Percentiles rank a stretch among this genome's conserved stretches.
These are phyloP conservation scores for Cucurbita pepo DNA, from an alignment of 306 rosid genomes.

Conservation along the genomic window DNA sequence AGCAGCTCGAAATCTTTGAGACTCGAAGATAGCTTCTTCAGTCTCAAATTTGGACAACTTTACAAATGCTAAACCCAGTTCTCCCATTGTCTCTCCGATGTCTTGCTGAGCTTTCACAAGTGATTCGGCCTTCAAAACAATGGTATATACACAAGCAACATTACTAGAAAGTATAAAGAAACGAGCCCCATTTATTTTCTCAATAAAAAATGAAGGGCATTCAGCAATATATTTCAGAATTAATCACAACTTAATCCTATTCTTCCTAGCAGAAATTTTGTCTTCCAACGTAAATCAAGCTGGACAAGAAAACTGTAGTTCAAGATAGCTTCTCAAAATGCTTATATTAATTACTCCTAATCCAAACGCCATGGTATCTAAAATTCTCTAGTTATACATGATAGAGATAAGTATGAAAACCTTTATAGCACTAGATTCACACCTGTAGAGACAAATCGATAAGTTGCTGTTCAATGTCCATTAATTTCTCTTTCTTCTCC, in stretches of 20 bases:
- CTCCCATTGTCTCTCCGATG: slow-evolving; percentile 92
- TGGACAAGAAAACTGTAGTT: background rate
- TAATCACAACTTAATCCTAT: background rate
- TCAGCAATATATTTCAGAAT: background rate
- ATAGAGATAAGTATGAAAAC: background rate
- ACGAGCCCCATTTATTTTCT: background rate
- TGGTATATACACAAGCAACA: slow-evolving; percentile 8
- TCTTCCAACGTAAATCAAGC: background rate
- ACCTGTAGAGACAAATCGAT: slow-evolving; percentile 79
- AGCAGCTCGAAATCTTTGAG: slow-evolving; percentile 61
- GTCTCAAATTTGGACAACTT: slow-evolving; percentile 80
- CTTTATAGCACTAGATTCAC: background rate
- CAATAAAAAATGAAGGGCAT: background rate
- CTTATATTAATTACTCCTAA: background rate
- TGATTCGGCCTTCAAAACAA: slow-evolving; percentile 58
- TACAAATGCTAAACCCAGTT: slow-evolving; percentile 67
- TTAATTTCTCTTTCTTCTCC: slow-evolving; percentile 56
- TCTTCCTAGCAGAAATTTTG: background rate
- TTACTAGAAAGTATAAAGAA: background rate
- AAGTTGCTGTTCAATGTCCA: slow-evolving; percentile 64
- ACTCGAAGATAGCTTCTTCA: slow-evolving; percentile 48
- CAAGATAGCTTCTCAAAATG: background rate
- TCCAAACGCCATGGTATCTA: background rate
- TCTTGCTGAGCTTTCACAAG: slow-evolving; percentile 94
- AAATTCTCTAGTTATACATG: background rate